Conservation (phyloP, 2,329 filamentous ascomycete species). For the Botrytis galanthina region DNA sequence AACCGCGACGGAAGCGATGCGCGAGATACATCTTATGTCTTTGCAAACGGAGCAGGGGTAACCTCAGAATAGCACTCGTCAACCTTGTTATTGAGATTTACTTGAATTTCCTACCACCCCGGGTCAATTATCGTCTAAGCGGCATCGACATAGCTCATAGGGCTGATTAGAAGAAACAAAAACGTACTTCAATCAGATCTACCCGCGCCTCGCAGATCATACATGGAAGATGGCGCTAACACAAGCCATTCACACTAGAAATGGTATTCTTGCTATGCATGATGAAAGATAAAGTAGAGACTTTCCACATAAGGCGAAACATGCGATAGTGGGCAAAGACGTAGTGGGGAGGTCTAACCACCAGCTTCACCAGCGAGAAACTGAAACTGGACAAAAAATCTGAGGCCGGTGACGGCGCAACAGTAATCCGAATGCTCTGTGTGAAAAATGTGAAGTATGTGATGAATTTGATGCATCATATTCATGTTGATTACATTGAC, state of each 20-base stretch:
- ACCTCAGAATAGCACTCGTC: no score
- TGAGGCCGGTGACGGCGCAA: not conserved
- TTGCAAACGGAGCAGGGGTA: not conserved
- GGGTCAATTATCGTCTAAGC: not conserved
- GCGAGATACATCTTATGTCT: not conserved
- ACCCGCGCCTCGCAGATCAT: not conserved
- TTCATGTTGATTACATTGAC: not conserved
- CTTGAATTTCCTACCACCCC: not conserved
- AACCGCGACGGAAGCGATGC: not conserved
- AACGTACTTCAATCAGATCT: not conserved
- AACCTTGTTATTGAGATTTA: no score
- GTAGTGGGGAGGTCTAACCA: not conserved
- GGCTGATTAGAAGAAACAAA: not conserved
- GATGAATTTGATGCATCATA: not conserved
- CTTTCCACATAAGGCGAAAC: not conserved
- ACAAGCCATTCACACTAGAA: no score
- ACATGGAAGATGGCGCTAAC: not conserved
- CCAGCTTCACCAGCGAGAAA: not conserved
- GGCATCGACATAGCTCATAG: not conserved
- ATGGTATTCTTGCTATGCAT: not conserved
- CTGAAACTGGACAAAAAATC: not conserved
- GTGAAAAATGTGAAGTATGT: not conserved
- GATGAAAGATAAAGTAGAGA: not conserved
- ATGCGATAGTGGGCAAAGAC: not conserved
- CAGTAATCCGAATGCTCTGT: not conserved